Conservation (phyloP, 768 basidiomycete genomes). For the Tricholoma hemisulphureum region DNA sequence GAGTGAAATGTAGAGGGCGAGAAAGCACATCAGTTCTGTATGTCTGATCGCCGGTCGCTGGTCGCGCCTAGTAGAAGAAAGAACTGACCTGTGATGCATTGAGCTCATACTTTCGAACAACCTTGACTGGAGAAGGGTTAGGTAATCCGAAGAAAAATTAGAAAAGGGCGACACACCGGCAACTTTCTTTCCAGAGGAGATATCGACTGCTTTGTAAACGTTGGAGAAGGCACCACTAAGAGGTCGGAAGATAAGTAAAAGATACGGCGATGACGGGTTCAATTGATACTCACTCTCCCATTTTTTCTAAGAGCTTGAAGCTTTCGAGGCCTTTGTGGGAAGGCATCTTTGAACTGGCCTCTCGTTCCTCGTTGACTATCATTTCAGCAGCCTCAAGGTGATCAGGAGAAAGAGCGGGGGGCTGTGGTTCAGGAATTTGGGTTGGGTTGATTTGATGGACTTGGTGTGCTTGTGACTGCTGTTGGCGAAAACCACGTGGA, state of each 20-base stretch:
- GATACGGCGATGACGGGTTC: conserved; percentile 6
- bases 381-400: conserved; percentile 53
- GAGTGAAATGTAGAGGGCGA: conserved; percentile 24
- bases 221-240: conserved; percentile 94
- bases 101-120: conserved; percentile 90
- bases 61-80: conserved; percentile 22
- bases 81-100: conserved; percentile 81
- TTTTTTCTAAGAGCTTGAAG: conserved; percentile 75
- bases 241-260: conserved; percentile 18
- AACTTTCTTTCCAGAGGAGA: conserved; percentile 69
- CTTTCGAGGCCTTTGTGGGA: conserved; percentile 79
- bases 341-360: conserved; percentile 79
- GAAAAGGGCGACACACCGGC: conserved; percentile 57
- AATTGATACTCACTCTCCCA: conserved; percentile 79
- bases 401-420: conserved; percentile 25
- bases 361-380: conserved; percentile 74
- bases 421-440: conserved; percentile 11
- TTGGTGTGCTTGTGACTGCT: conserved; percentile 27
- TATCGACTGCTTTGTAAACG: conserved; percentile 90
- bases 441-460: conserved; percentile 3
- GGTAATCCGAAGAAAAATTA: conserved; percentile 12
- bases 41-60: conserved; percentile 15
- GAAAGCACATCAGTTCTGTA: conserved; percentile 16
- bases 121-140: conserved; percentile 60
- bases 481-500: conserved; percentile 34